These are phyloP conservation scores for Mikania micrantha DNA, from an alignment of 129 eudicot genomes.

Conservation along the genomic window DNA sequence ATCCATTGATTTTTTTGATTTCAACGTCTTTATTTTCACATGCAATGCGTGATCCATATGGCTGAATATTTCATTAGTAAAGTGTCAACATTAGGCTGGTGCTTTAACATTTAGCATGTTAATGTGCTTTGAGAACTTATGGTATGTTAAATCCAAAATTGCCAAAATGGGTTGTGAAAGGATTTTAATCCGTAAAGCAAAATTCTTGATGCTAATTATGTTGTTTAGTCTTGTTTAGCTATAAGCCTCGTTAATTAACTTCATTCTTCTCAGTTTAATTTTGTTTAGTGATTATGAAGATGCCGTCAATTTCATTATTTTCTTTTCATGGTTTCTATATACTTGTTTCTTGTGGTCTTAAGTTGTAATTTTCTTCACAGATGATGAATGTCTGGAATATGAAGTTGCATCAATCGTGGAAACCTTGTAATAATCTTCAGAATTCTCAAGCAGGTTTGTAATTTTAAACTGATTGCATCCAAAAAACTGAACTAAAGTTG, in stretches of 20 bases:
- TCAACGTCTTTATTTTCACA: not conserved
- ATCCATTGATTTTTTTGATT: not conserved
- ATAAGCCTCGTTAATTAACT: too few species aligned
- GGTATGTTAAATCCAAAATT: not conserved
- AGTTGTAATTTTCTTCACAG: conserved; percentile 25
- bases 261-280: too few species aligned
- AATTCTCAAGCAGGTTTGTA: conserved; percentile 61
- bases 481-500: not conserved
- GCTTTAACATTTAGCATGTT: not conserved
- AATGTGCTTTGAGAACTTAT: not conserved
- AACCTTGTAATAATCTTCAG: conserved; percentile 63
- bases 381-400: conserved; percentile 74
- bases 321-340: not conserved
- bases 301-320: not conserved
- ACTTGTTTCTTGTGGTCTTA: not conserved
- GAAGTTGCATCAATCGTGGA: conserved; percentile 66
- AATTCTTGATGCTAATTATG: conserved; percentile 2
- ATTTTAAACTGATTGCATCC: conserved; percentile 10
- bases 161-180: too few species aligned
- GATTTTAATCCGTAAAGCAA: not conserved
- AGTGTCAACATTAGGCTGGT: not conserved
- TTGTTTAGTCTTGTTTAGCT: too few species aligned
- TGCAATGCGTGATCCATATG: not conserved
- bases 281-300: not conserved
- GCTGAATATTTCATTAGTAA: not conserved